A percentile compares a stretch with the other conserved stretches of the same genome.
Evolutionary conservation across 2,329 filamentous ascomycete genomes (phyloP).

Genomic region (Geosmithia flava): DNA sequence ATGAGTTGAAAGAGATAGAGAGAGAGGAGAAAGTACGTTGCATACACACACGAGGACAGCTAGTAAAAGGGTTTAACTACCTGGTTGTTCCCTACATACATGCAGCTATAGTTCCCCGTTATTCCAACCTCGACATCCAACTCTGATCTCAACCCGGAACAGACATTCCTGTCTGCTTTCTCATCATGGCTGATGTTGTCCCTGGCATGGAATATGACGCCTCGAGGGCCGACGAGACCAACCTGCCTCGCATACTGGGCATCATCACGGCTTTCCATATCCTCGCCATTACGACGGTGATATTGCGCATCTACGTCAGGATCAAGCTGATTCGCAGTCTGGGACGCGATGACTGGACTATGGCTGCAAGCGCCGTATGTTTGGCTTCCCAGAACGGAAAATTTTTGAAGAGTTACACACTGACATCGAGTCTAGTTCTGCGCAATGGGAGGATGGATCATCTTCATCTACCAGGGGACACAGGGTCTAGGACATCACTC

Average conservation of each 20-base stretch:
- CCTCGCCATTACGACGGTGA: conserved; percentile 9
- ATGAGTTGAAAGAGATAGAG: no score
- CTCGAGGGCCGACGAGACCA: conserved; percentile 11
- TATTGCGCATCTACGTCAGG: conserved; percentile 7
- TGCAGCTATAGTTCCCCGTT: no score
- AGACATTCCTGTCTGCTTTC: no score
- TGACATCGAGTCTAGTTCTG: conserved; percentile 10
- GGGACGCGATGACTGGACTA: conserved; percentile 15
- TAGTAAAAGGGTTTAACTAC: no score
- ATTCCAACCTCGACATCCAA: no score
- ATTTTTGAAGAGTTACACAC: no score
- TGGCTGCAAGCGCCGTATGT: conserved; percentile 12
- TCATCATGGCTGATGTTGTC: background rate
- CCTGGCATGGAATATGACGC: background rate
- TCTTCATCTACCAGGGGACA: conserved; percentile 27
- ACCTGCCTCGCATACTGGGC: conserved; percentile 10
- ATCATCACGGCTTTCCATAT: conserved; percentile 10
- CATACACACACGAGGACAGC: no score
- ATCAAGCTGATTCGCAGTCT: conserved; percentile 9
- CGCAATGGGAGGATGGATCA: conserved; percentile 13
- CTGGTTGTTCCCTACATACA: no score
- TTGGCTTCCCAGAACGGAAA: no score
- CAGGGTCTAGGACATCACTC: conserved; percentile 34
- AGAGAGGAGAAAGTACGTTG: no score
- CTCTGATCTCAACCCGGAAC: no score